Percentiles rank a stretch among this genome's conserved stretches.
phyloP scores from a whole-genome alignment of 2,329 filamentous ascomycete genomes.

The Colletotrichum godetiae region DNA sequence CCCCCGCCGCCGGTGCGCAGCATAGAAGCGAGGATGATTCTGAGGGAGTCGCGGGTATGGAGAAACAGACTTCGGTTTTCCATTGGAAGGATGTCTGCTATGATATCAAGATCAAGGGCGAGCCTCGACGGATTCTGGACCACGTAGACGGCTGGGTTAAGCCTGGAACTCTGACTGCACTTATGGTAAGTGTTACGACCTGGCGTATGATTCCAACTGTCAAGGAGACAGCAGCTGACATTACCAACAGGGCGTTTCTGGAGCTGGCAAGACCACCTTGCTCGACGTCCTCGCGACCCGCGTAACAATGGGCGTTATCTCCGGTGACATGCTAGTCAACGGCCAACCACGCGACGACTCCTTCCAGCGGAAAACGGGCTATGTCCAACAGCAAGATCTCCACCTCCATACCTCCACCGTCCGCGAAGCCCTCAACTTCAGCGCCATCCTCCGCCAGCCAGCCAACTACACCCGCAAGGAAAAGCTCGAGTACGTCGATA shows the following conservation, averaged over 20 bases:
- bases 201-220: no score
- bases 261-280: conserved; percentile 62
- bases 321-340: conserved; percentile 75
- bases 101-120: conserved; percentile 74
- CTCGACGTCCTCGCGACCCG: conserved; percentile 71
- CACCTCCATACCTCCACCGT: conserved; percentile 50
- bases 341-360: conserved; percentile 70
- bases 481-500: conserved; percentile 43
- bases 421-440: conserved; percentile 74
- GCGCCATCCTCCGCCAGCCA: conserved; percentile 75
- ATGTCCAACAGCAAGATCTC: conserved; percentile 73
- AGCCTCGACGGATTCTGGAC: conserved; percentile 71
- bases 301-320: conserved; percentile 75
- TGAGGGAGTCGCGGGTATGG: conserved; percentile 34
- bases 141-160: conserved; percentile 79
- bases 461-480: conserved; percentile 56
- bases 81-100: conserved; percentile 77
- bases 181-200: conserved; percentile 64
- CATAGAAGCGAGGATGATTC: conserved; percentile 52
- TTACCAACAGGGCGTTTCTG: conserved; percentile 23
- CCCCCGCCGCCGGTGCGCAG: background rate
- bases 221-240: background rate
- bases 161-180: conserved; percentile 73
- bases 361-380: conserved; percentile 76
- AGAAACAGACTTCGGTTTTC: conserved; percentile 70